phyloP scores from a whole-genome alignment of 768 basidiomycete genomes.

The Leccinum pellstonianum region DNA sequence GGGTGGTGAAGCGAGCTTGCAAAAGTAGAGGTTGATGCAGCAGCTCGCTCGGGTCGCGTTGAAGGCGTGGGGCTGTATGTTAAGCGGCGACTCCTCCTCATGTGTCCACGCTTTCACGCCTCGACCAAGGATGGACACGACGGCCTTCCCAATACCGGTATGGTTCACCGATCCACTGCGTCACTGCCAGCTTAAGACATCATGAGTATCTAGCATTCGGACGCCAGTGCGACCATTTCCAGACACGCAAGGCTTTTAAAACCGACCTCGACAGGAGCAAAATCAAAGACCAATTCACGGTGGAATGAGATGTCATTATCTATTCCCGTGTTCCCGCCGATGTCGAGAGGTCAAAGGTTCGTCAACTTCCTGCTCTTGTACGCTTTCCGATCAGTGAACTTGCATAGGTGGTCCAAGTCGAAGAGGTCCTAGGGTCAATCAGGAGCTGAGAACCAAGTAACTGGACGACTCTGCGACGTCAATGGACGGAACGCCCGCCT shows the following conservation, averaged over 20 bases:
- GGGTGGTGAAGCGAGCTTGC: constrained; percentile 36
- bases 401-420: no score
- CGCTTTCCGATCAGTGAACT: no score
- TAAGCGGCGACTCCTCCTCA: constrained; percentile 19
- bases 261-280: constrained; percentile 30
- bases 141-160: constrained; percentile 33
- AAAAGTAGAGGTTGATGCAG: constrained; percentile 16
- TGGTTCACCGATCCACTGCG: neutral
- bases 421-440: no score
- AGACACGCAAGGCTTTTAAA: constrained; percentile 49
- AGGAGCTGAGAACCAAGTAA: no score
- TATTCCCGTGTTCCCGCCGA: constrained; percentile 39
- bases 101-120: constrained; percentile 18
- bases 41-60: constrained; percentile 29
- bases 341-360: constrained; percentile 31
- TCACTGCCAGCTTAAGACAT: neutral
- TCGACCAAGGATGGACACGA: constrained; percentile 23
- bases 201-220: constrained; percentile 36
- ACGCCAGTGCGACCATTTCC: constrained; percentile 44
- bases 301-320: constrained; percentile 26
- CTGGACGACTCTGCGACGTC: no score
- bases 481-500: no score
- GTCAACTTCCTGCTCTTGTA: no score
- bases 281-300: constrained; percentile 34
- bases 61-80: constrained; percentile 45